Evolutionary conservation across 495 filamentous ascomycete genomes (phyloP).

Genomic region (Lasiosphaeris hirsuta): DNA sequence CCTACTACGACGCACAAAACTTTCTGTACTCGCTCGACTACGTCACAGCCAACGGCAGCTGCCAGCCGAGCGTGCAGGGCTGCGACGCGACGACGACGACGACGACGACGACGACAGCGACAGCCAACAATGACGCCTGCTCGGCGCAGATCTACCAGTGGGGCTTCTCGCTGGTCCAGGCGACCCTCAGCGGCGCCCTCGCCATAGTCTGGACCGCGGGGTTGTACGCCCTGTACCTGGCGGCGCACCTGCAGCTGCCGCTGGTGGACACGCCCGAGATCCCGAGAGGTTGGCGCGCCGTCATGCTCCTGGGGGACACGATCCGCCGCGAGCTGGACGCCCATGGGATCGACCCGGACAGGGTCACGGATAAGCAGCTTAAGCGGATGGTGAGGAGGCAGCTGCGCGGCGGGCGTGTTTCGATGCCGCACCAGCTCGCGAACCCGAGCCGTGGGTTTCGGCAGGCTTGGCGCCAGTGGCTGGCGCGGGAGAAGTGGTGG

Average conservation of each 20-base stretch:
- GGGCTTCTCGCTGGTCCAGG: constrained; percentile 7
- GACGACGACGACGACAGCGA: too few relatives aligned
- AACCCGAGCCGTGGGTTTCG: too few relatives aligned
- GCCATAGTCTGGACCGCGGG: constrained; percentile 1
- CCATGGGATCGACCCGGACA: not conserved
- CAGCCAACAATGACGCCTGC: not conserved
- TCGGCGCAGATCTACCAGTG: constrained; percentile 2
- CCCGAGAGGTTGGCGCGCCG: not conserved
- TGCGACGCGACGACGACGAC: too few relatives aligned
- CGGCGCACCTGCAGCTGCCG: not conserved
- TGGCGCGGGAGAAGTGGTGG: too few relatives aligned
- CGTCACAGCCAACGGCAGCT: not conserved
- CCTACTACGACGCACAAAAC: not conserved
- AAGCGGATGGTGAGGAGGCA: not conserved
- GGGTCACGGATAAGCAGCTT: not conserved
- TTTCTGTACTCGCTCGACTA: not conserved
- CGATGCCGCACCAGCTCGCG: too few relatives aligned
- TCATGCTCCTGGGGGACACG: not conserved
- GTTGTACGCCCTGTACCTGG: not conserved
- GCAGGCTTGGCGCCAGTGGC: too few relatives aligned
- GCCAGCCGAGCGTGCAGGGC: not conserved
- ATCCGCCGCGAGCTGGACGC: not conserved
- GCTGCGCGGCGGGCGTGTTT: not conserved
- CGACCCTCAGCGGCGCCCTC: not conserved
- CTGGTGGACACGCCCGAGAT: not conserved